Evolutionary conservation across 2,329 filamentous ascomycete genomes (phyloP).

Genomic region (Ceratocystiopsis sp.): DNA sequence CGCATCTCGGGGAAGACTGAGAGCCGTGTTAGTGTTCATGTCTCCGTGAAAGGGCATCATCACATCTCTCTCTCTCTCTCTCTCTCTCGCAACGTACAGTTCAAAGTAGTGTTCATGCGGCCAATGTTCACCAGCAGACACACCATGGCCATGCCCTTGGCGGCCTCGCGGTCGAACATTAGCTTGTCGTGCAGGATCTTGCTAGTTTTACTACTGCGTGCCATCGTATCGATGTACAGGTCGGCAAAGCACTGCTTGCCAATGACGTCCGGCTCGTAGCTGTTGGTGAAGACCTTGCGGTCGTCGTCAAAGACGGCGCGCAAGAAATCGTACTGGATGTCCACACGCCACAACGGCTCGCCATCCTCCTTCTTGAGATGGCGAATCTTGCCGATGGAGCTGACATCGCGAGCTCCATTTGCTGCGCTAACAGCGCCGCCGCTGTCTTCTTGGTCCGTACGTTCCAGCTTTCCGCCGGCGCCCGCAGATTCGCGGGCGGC

Average conservation of each 20-base stretch:
- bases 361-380: constrained; percentile 83
- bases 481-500: constrained; percentile 16
- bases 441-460: not conserved
- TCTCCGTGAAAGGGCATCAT: too few species aligned
- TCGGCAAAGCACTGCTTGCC: constrained; percentile 74
- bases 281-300: constrained; percentile 68
- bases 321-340: constrained; percentile 81
- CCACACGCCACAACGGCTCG: constrained; percentile 69
- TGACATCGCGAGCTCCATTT: too few species aligned
- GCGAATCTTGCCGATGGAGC: constrained; percentile 48
- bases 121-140: constrained; percentile 94
- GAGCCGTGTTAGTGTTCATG: too few species aligned
- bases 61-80: too few species aligned
- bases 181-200: constrained; percentile 97
- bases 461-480: constrained; percentile 9
- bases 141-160: constrained; percentile 98
- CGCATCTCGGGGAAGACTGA: constrained; percentile 98
- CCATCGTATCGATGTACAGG: constrained; percentile 97
- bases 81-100: constrained; percentile 51
- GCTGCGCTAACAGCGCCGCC: constrained; percentile 12
- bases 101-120: constrained; percentile 96
- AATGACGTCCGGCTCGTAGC: constrained; percentile 48
- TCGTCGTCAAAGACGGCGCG: constrained; percentile 64
- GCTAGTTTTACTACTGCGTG: constrained; percentile 95
- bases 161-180: constrained; percentile 75